These are phyloP conservation scores for Exophiala bonariae DNA, from an alignment of 2,329 filamentous ascomycete species.

Conservation along the genomic window DNA sequence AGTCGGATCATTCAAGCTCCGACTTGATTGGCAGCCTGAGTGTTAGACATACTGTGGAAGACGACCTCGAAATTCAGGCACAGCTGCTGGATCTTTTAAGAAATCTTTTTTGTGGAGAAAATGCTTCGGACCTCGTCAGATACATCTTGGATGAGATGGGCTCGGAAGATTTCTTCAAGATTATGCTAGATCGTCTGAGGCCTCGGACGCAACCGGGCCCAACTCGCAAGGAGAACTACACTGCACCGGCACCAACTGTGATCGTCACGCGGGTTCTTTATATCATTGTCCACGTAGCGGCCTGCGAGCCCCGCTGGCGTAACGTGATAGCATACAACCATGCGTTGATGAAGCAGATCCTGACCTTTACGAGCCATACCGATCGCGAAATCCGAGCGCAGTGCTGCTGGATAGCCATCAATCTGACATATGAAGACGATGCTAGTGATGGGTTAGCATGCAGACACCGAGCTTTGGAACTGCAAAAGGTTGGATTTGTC, in stretches of 20 bases:
- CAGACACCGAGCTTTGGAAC: constrained; percentile 64
- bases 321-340: constrained; percentile 76
- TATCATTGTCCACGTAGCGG: constrained; percentile 85
- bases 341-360: constrained; percentile 70
- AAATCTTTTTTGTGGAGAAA: constrained; percentile 75
- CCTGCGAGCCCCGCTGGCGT: constrained; percentile 74
- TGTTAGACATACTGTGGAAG: constrained; percentile 64
- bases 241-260: constrained; percentile 48
- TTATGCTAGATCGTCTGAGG: constrained; percentile 75
- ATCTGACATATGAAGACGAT: constrained; percentile 82
- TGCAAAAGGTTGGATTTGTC: constrained; percentile 71
- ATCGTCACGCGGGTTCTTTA: constrained; percentile 77
- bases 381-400: constrained; percentile 73
- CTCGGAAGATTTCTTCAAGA: constrained; percentile 74
- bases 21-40: constrained; percentile 64
- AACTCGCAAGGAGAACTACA: constrained; percentile 31
- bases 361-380: constrained; percentile 71
- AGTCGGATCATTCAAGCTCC: constrained; percentile 34
- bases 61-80: constrained; percentile 84
- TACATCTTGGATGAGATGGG: constrained; percentile 75
- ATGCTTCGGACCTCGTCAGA: constrained; percentile 73
- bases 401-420: constrained; percentile 81
- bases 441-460: constrained; percentile 53
- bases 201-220: constrained; percentile 43
- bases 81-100: constrained; percentile 87